Conservation (phyloP, 768 basidiomycete genomes). For the Galerina marginata region DNA sequence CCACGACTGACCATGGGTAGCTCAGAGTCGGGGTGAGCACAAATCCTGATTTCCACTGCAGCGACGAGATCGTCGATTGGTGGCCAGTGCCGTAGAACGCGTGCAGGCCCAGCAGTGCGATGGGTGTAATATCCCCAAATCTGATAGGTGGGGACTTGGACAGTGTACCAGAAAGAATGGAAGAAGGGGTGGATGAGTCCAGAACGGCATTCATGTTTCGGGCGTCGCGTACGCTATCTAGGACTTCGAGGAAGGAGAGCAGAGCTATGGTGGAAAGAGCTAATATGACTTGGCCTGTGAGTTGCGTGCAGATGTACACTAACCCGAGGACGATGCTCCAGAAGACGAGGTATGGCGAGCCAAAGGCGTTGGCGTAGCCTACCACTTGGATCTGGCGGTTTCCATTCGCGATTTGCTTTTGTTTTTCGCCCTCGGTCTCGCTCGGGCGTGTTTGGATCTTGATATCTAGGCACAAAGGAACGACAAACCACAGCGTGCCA, state of each 20-base stretch:
- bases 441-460: constrained; percentile 22
- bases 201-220: constrained; percentile 57
- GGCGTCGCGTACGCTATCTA: constrained; percentile 83
- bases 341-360: constrained; percentile 86
- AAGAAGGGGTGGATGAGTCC: constrained; percentile 49
- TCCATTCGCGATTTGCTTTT: neutral
- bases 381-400: constrained; percentile 56
- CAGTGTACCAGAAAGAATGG: constrained; percentile 42
- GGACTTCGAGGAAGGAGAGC: constrained; percentile 78
- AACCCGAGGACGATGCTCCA: constrained; percentile 69
- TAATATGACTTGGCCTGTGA: constrained; percentile 83
- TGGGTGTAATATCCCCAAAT: constrained; percentile 73
- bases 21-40: constrained; percentile 70
- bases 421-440: too few species aligned
- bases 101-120: constrained; percentile 79
- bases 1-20: constrained; percentile 76
- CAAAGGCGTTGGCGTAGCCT: constrained; percentile 91
- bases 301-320: constrained; percentile 71
- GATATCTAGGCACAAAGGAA: constrained; percentile 79
- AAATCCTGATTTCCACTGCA: constrained; percentile 97
- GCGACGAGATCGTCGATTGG: constrained; percentile 83
- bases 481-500: constrained; percentile 68
- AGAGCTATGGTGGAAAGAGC: constrained; percentile 67
- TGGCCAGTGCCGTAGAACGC: constrained; percentile 91
- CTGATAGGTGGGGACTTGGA: constrained; percentile 39